These are phyloP conservation scores for Cercospora zeina DNA, from an alignment of 2,329 filamentous ascomycete species.

Conservation along the genomic window DNA sequence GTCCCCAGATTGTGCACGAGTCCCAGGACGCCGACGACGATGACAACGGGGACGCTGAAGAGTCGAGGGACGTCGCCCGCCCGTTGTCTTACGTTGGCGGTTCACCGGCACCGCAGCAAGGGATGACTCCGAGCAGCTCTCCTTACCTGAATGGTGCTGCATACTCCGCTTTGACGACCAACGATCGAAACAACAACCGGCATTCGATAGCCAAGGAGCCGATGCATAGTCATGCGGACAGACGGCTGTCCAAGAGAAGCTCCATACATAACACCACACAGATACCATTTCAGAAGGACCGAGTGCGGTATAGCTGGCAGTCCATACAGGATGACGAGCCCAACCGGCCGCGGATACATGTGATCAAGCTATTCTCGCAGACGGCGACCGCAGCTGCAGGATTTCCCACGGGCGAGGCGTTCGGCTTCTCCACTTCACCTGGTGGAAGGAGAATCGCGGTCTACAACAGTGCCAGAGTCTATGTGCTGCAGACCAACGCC, in stretches of 20 bases:
- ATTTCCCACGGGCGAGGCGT: constrained; percentile 69
- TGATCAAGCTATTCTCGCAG: constrained; percentile 78
- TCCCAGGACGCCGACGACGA: constrained; percentile 22
- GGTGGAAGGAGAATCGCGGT: constrained; percentile 73
- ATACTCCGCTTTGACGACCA: constrained; percentile 19
- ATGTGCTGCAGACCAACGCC: constrained; percentile 68
- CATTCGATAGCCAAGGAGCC: constrained; percentile 25
- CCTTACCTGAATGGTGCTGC: constrained; percentile 15
- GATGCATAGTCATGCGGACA: constrained; percentile 24
- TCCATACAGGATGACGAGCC: constrained; percentile 42
- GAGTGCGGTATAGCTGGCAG: constrained; percentile 44
- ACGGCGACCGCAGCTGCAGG: constrained; percentile 74
- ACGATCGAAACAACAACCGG: constrained; percentile 16
- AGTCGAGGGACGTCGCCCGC: constrained; percentile 30
- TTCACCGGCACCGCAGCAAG: constrained; percentile 25
- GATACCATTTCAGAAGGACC: constrained; percentile 36
- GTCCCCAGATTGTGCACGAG: constrained; percentile 13
- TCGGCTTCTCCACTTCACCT: constrained; percentile 79
- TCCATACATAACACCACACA: constrained; percentile 33
- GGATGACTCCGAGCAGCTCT: constrained; percentile 16
- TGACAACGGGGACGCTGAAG: constrained; percentile 24
- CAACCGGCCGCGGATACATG: constrained; percentile 43
- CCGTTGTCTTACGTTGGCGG: constrained; percentile 29
- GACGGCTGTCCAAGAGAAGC: constrained; percentile 26
- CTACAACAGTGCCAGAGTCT: constrained; percentile 82